phyloP scores from a whole-genome alignment of 2,329 filamentous ascomycete genomes.

The Penicillium sp. region DNA sequence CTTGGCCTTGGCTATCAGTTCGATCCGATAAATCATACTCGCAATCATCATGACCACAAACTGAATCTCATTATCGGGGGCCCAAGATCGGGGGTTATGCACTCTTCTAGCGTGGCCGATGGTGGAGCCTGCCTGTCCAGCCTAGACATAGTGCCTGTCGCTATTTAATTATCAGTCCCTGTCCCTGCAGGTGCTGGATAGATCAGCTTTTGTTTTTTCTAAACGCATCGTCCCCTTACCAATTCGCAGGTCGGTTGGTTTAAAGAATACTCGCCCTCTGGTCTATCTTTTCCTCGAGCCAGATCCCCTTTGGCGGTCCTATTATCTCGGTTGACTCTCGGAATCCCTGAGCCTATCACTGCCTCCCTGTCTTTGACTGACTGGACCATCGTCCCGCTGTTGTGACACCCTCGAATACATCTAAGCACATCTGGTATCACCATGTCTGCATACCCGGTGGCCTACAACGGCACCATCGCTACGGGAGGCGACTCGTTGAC shows the following conservation, averaged over 20 bases:
- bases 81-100: conserved; percentile 18
- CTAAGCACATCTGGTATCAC: conserved; percentile 9
- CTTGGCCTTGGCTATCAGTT: conserved; percentile 23
- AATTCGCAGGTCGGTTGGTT: background rate
- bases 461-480: conserved; percentile 65
- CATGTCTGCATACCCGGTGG: conserved; percentile 45
- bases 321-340: background rate
- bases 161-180: conserved; percentile 27
- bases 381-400: background rate
- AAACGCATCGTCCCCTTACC: conserved; percentile 3
- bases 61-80: conserved; percentile 25
- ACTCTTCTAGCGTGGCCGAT: conserved; percentile 20
- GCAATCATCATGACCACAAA: conserved; percentile 25
- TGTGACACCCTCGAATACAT: conserved; percentile 1
- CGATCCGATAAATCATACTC: conserved; percentile 26
- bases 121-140: conserved; percentile 26
- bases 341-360: conserved; percentile 1
- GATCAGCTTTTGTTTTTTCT: conserved; percentile 19
- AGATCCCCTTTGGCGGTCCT: background rate
- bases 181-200: conserved; percentile 28
- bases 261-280: conserved; percentile 5
- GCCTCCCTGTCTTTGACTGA: background rate
- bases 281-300: background rate
- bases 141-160: conserved; percentile 5
- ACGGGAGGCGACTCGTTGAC: conserved; percentile 68